These are phyloP conservation scores for Crinitomyces ghanaensis DNA, from an alignment of 805 yeast genomes.

Conservation along the genomic window DNA sequence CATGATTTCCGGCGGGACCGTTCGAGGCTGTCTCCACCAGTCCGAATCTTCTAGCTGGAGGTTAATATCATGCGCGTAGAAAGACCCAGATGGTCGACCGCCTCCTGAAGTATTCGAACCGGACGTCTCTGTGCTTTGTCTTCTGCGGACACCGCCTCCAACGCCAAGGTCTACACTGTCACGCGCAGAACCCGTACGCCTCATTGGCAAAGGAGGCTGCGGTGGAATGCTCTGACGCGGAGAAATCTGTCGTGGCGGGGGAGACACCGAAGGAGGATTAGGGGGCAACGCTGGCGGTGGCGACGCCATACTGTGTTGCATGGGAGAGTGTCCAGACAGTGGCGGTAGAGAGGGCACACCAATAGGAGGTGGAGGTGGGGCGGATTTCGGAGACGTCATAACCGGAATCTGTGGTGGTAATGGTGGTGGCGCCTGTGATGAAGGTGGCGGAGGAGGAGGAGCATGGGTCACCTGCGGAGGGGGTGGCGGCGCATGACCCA, in stretches of 20 bases:
- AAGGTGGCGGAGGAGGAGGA: constrained; percentile 13
- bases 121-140: too few relatives aligned
- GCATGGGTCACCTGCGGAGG: constrained; percentile 7
- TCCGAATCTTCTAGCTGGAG: constrained; percentile 27
- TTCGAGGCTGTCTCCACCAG: constrained; percentile 59
- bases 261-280: not conserved
- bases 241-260: not conserved
- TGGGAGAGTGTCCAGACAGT: too few relatives aligned
- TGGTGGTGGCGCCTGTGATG: constrained; percentile 16
- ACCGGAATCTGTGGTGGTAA: constrained; percentile 9
- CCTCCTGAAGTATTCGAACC: too few relatives aligned
- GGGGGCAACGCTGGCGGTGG: constrained; percentile 14
- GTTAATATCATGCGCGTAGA: constrained; percentile 24
- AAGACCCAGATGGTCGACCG: too few relatives aligned
- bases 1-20: constrained; percentile 44
- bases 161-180: too few relatives aligned
- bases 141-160: too few relatives aligned
- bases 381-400: constrained; percentile 4
- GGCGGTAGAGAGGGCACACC: constrained; percentile 2
- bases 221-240: constrained; percentile 3
- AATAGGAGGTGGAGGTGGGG: constrained; percentile 12
- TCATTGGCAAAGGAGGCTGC: constrained; percentile 19
- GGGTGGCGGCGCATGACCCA: constrained; percentile 13
- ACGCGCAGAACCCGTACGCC: too few relatives aligned
- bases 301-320: constrained; percentile 10